Percentiles rank a stretch among this genome's conserved stretches.
Evolutionary conservation across 495 filamentous ascomycete genomes (phyloP).

Genomic region (Aspergillus sparsus): DNA sequence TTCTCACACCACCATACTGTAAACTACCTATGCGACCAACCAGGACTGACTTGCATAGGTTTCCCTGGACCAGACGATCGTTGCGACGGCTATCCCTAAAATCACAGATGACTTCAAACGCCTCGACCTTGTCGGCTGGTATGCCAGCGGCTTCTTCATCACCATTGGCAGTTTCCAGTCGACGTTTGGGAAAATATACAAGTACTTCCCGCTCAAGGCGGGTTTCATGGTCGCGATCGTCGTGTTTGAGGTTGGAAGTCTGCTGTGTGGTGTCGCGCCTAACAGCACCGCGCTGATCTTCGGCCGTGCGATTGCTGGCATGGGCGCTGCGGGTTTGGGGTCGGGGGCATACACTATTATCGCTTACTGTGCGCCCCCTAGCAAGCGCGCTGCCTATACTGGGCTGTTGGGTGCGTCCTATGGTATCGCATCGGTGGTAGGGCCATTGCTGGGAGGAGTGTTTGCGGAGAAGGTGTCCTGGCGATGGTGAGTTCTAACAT

Average conservation of each 20-base stretch:
- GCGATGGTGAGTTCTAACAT: constrained; percentile 42
- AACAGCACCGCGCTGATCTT: not conserved
- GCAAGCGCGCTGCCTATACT: constrained; percentile 36
- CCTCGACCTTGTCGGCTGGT: constrained; percentile 66
- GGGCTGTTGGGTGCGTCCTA: constrained; percentile 43
- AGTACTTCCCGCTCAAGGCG: not conserved
- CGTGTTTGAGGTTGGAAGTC: constrained; percentile 5
- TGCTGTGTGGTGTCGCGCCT: not conserved
- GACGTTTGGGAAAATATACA: constrained; percentile 4
- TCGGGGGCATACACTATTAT: constrained; percentile 39
- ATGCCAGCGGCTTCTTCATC: constrained; percentile 65
- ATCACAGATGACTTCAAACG: constrained; percentile 71
- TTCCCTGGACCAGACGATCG: constrained; percentile 32
- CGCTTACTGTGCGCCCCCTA: constrained; percentile 32
- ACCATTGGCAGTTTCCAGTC: constrained; percentile 31
- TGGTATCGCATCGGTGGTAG: constrained; percentile 44
- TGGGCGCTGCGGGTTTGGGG: constrained; percentile 30
- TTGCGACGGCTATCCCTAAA: constrained; percentile 23
- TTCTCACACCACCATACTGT: too few species aligned
- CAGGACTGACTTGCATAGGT: not conserved
- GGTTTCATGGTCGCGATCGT: not conserved
- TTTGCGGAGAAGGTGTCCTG: constrained; percentile 47
- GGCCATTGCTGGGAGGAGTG: constrained; percentile 50
- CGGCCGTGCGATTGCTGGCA: constrained; percentile 16
- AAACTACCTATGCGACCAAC: too few species aligned